Base-by-base conservation (phyloP, 2,329 filamentous ascomycete species). In the Nothomitra cinnamomea region DNA sequence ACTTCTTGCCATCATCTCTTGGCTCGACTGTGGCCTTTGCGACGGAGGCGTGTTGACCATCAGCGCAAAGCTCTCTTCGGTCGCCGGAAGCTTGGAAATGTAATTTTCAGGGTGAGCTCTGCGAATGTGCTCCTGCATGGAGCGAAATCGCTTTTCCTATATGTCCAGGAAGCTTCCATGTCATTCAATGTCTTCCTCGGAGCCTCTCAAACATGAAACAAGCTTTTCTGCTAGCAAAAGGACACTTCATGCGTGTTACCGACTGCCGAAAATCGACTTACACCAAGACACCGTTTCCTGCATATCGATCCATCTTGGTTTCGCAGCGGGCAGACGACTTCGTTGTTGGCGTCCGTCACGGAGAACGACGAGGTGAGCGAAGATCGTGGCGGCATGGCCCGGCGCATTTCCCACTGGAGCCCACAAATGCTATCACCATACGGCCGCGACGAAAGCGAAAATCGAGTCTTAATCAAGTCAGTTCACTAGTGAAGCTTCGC, bases 51-150 rank as follows among this genome's bases (percentile, higher is more conserved):
- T 88, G 68, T 82, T 94, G 68, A 96, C 87, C 92, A 96, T 96
- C 67, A 95, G 76, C 64, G 85, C 74, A 70, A 98, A 95, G 80
- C 88, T 95, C 71, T 96, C 90, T 69, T 95, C 90, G 61, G 90
- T 98, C 50, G 92, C 92, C 60, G 92, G 90, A 62, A 96, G 84
- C 78, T 96, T 95, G 51, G 92, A 83, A 62, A 98, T 94, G 72
- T 96, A 96, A 68, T 95, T 85, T 67, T 94, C 88, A 57, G 90
- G 90, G 67, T 98, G 92, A 60, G 92, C 90, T 68, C 92, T 83
- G 63, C 92, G 87, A 64, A 98, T 96, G 66, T 98, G 92, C 77
- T 98, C 92, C 71, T 96, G 92, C 87, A 98, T 96, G 58, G 90
- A 96, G 68, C 92, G 88, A 72, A 89, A 98, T 61, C 87, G 80